Percentiles rank a stretch among this genome's conserved stretches.
phyloP scores from a whole-genome alignment of 163 green algal genomes.

The Chlamydomonas reinhardtii region DNA sequence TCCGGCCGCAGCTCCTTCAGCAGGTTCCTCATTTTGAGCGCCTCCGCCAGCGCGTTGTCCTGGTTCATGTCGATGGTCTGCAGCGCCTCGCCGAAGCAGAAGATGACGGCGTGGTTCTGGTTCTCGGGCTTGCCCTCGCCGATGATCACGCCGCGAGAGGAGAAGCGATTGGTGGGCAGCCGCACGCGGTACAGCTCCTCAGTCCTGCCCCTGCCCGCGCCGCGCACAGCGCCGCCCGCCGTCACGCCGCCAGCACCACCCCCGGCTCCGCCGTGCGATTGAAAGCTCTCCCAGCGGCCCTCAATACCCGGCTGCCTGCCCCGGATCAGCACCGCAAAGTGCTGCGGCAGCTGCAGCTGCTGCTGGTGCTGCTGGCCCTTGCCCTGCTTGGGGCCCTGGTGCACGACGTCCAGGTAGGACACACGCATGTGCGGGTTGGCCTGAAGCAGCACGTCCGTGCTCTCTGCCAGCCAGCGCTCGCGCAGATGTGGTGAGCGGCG shows the following conservation, averaged over 20 bases:
- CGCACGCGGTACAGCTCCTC: slow-evolving; percentile 25
- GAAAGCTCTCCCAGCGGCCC: not conserved
- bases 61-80: not conserved
- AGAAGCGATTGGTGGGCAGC: not conserved
- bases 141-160: slow-evolving; percentile 86
- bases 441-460: slow-evolving; percentile 71
- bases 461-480: slow-evolving; percentile 70
- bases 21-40: slow-evolving; percentile 65
- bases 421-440: slow-evolving; percentile 62
- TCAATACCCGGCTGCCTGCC: slow-evolving; percentile 25
- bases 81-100: slow-evolving; percentile 33
- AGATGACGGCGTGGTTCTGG: slow-evolving; percentile 76
- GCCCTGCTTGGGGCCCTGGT: not conserved
- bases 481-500: slow-evolving; percentile 51
- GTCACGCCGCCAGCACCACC: too few relatives aligned
- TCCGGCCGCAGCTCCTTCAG: slow-evolving; percentile 55
- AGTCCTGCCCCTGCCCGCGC: slow-evolving; percentile 52
- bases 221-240: not conserved
- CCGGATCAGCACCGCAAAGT: slow-evolving; percentile 65
- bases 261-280: not conserved
- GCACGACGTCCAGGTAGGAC: slow-evolving; percentile 60
- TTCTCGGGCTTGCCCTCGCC: slow-evolving; percentile 94
- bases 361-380: not conserved
- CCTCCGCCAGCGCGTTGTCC: slow-evolving; percentile 88
- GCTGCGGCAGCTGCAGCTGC: not conserved